These are phyloP conservation scores for Rhodofomes roseus DNA, from an alignment of 1,284 basidiomycete genomes.

Conservation along the genomic window DNA sequence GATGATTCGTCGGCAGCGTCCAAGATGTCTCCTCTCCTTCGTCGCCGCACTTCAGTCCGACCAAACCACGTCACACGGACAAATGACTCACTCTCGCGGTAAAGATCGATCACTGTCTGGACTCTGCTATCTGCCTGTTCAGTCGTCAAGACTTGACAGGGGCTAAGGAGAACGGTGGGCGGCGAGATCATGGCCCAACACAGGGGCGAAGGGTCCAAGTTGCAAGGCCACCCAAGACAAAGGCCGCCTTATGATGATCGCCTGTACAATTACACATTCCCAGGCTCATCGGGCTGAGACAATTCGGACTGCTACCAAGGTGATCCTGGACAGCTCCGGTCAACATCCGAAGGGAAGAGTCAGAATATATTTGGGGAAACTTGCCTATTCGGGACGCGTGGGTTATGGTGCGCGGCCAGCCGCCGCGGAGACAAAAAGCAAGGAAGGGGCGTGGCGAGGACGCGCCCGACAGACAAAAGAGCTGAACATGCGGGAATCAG, in stretches of 20 bases:
- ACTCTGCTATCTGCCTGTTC: neutral
- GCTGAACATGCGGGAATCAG: neutral
- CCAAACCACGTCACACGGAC: neutral
- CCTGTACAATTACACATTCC: neutral
- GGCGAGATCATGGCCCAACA: neutral
- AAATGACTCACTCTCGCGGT: neutral
- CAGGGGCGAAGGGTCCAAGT: neutral
- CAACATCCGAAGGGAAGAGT: neutral
- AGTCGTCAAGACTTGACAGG: conserved; percentile 3
- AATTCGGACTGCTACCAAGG: neutral
- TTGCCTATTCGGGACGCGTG: neutral
- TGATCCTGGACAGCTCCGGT: neutral
- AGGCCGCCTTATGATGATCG: neutral
- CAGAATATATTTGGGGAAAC: neutral
- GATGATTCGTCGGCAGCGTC: neutral
- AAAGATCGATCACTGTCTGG: neutral
- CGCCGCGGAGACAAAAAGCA: neutral
- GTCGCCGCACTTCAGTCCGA: neutral
- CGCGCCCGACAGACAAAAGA: neutral
- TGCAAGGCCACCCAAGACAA: neutral
- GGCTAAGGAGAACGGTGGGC: neutral
- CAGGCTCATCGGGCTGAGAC: neutral
- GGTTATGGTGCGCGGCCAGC: neutral
- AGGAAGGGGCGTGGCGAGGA: neutral
- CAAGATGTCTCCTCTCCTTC: neutral